phyloP scores from a whole-genome alignment of 345 rosid species.

The Cardamine resedifolia region DNA sequence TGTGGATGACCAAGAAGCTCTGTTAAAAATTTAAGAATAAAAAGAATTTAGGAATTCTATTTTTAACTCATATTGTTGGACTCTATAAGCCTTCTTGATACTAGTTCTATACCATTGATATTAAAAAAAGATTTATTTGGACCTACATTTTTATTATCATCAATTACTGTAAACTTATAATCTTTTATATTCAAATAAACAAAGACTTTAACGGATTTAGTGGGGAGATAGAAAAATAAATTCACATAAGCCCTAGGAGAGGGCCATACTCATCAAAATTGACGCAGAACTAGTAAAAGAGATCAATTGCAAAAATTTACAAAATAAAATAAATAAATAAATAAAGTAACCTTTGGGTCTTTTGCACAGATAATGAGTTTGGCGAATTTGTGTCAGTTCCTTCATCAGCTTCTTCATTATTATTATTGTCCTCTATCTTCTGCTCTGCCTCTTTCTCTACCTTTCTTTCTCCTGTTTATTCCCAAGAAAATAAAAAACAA shows the following conservation, averaged over 20 bases:
- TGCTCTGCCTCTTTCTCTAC: slow-evolving; percentile 37
- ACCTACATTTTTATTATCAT: background rate
- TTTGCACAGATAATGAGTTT: slow-evolving; percentile 35
- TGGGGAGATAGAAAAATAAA: background rate
- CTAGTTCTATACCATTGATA: slow-evolving; percentile 13
- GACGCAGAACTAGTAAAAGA: slow-evolving; percentile 2
- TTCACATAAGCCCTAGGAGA: slow-evolving; percentile 17
- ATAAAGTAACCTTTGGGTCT: slow-evolving; percentile 33
- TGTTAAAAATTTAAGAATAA: slow-evolving; percentile 24
- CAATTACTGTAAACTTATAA: background rate
- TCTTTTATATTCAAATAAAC: background rate
- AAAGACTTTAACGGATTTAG: slow-evolving; percentile 7
- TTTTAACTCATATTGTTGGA: slow-evolving; percentile 7
- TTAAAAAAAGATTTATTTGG: background rate
- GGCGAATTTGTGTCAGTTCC: slow-evolving; percentile 40
- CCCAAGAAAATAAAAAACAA: background rate
- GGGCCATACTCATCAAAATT: slow-evolving; percentile 25
- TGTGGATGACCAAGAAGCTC: slow-evolving; percentile 53
- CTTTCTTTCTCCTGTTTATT: slow-evolving; percentile 34
- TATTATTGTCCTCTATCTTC: slow-evolving; percentile 32
- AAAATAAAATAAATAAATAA: background rate
- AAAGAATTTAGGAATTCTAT: background rate
- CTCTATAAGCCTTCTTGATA: background rate
- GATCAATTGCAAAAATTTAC: background rate
- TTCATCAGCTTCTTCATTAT: slow-evolving; percentile 32